Percentiles rank a stretch among this genome's conserved stretches.
phyloP scores from a whole-genome alignment of 2,329 filamentous ascomycete species.

The Fusarium udum region DNA sequence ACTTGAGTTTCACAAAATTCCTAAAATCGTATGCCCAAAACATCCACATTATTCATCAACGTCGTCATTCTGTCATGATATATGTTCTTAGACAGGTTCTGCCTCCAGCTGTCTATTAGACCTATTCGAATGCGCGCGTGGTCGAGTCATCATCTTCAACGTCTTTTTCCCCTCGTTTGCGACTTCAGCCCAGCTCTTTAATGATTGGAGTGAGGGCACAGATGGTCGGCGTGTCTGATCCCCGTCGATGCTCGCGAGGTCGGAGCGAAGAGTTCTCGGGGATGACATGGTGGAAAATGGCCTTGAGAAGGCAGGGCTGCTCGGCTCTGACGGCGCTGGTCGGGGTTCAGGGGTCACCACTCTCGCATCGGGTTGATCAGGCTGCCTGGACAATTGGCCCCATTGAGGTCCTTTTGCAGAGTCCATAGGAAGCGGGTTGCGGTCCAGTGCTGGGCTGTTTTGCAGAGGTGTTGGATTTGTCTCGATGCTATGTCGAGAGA shows the following conservation, averaged over 20 bases:
- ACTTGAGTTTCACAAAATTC: conserved; percentile 13
- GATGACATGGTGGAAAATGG: conserved; percentile 48
- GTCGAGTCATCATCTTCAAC: conserved; percentile 16
- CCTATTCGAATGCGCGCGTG: conserved; percentile 32
- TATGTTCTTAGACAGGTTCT: neutral
- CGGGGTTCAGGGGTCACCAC: conserved; percentile 27
- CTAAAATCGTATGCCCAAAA: neutral
- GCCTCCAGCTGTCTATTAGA: conserved; percentile 22
- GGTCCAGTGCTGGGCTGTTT: conserved; percentile 44
- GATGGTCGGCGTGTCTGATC: conserved; percentile 28
- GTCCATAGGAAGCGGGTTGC: conserved; percentile 15
- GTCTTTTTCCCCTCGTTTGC: conserved; percentile 42
- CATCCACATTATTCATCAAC: neutral
- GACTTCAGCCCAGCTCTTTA: conserved; percentile 55
- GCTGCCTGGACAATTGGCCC: conserved; percentile 37
- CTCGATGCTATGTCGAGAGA: conserved; percentile 51
- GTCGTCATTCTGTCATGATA: neutral
- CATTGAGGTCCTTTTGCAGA: conserved; percentile 32
- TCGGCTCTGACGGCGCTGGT: conserved; percentile 20
- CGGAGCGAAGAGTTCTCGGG: conserved; percentile 40
- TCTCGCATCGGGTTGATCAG: conserved; percentile 1
- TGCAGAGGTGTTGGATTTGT: conserved; percentile 47
- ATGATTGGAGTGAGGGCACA: conserved; percentile 48
- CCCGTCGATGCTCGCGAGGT: conserved; percentile 30
- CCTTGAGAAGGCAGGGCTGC: conserved; percentile 41